These are phyloP conservation scores for Polygonum maritimum DNA, from an alignment of 148 eudicot genomes.

Conservation along the genomic window DNA sequence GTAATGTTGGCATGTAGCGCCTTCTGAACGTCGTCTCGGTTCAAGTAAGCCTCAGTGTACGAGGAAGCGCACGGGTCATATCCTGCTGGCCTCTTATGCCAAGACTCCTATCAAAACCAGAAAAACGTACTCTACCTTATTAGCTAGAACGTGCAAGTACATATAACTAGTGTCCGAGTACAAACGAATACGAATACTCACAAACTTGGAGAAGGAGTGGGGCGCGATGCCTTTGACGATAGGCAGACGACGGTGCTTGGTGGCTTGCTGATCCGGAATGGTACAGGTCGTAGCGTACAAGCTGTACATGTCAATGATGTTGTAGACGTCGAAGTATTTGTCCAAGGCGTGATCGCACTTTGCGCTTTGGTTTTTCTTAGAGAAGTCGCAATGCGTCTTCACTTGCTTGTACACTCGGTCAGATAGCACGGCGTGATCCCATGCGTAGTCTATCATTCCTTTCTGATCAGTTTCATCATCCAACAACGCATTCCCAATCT, in stretches of 20 bases:
- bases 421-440: slow-evolving; percentile 87
- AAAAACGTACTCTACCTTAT: too few relatives aligned
- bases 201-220: slow-evolving; percentile 44
- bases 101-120: neutral
- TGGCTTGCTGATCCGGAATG: neutral
- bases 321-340: slow-evolving; percentile 57
- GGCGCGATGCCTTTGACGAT: slow-evolving; percentile 39
- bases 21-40: slow-evolving; percentile 64
- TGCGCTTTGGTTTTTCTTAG: neutral
- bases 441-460: slow-evolving; percentile 82
- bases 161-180: too few relatives aligned
- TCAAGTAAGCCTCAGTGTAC: slow-evolving; percentile 58
- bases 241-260: slow-evolving; percentile 16
- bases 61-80: slow-evolving; percentile 68
- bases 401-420: slow-evolving; percentile 39
- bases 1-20: slow-evolving; percentile 91
- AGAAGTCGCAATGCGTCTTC: slow-evolving; percentile 52
- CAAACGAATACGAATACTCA: slow-evolving; percentile 21
- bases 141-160: too few relatives aligned
- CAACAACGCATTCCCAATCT: slow-evolving; percentile 75
- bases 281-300: slow-evolving; percentile 53
- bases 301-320: slow-evolving; percentile 82
- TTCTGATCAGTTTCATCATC: slow-evolving; percentile 78
- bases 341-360: slow-evolving; percentile 29
- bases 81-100: slow-evolving; percentile 42